These are phyloP conservation scores for Phallus indusiatus DNA, from an alignment of 768 basidiomycete genomes.

Conservation along the genomic window DNA sequence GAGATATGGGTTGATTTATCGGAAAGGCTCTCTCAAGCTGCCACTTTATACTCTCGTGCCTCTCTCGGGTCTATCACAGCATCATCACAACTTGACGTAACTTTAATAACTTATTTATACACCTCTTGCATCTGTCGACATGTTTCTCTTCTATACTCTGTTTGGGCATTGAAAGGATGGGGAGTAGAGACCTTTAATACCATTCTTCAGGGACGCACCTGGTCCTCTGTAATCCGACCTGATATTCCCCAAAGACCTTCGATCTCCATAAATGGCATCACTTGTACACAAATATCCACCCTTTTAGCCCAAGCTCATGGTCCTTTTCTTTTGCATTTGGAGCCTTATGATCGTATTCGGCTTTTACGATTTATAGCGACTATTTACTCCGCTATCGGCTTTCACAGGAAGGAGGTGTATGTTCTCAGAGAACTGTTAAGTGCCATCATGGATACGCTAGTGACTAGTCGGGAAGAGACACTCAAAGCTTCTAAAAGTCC, in stretches of 20 bases:
- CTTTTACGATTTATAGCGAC: constrained; percentile 63
- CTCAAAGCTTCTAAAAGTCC: constrained; percentile 19
- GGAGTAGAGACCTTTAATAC: constrained; percentile 66
- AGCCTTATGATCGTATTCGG: constrained; percentile 62
- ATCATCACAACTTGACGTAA: constrained; percentile 39
- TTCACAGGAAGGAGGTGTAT: constrained; percentile 81
- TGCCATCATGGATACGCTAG: constrained; percentile 73
- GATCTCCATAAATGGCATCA: constrained; percentile 58
- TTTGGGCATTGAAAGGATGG: constrained; percentile 87
- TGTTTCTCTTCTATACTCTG: constrained; percentile 60
- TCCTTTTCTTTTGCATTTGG: constrained; percentile 79
- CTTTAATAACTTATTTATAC: constrained; percentile 61
- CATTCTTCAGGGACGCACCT: constrained; percentile 59
- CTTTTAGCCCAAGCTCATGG: constrained; percentile 70
- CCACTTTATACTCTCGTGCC: constrained; percentile 49
- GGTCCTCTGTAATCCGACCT: constrained; percentile 51
- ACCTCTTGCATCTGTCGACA: constrained; percentile 60
- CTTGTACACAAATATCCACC: constrained; percentile 55
- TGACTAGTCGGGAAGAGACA: constrained; percentile 59
- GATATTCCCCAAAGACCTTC: constrained; percentile 32
- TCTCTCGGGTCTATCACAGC: constrained; percentile 31
- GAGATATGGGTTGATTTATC: constrained; percentile 71
- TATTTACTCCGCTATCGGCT: constrained; percentile 73
- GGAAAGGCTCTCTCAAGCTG: constrained; percentile 64
- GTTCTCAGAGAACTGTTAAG: constrained; percentile 79